Evolutionary conservation across 2,329 filamentous ascomycete genomes (phyloP).

Genomic region (Stachybotrys elegans): DNA sequence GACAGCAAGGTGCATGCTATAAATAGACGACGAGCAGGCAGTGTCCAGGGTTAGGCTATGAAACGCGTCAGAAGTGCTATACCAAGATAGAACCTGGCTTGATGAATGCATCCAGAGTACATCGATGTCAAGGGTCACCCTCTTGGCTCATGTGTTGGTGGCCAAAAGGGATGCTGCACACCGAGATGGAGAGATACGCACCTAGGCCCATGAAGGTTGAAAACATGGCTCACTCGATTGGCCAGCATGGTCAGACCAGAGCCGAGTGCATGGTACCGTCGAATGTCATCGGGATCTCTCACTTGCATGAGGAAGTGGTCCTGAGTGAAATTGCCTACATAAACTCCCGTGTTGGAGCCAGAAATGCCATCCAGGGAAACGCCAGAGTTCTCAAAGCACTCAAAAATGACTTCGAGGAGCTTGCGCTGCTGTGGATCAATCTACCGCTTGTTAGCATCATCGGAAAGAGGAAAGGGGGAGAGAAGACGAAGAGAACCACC

Average conservation of each 20-base stretch:
- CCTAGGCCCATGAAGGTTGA: conserved; percentile 18
- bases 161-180: background rate
- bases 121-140: no score
- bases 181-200: conserved; percentile 4
- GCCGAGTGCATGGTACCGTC: conserved; percentile 18
- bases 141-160: no score
- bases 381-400: conserved; percentile 17
- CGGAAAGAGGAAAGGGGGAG: no score
- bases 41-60: conserved; percentile 39
- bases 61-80: conserved; percentile 10
- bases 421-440: conserved; percentile 19
- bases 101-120: no score
- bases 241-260: conserved; percentile 19
- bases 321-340: conserved; percentile 18
- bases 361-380: conserved; percentile 16
- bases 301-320: conserved; percentile 19
- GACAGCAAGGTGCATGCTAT: conserved; percentile 35
- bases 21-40: conserved; percentile 39
- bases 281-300: conserved; percentile 19
- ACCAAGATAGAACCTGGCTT: no score
- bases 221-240: conserved; percentile 17
- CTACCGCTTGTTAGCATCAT: no score
- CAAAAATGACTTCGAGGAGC: conserved; percentile 17
- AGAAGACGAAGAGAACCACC: no score
- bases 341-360: conserved; percentile 17